A percentile compares a stretch with the other conserved stretches of the same genome.
Conservation (phyloP, 495 filamentous ascomycete species). For the Apiosordaria backusii region DNA sequence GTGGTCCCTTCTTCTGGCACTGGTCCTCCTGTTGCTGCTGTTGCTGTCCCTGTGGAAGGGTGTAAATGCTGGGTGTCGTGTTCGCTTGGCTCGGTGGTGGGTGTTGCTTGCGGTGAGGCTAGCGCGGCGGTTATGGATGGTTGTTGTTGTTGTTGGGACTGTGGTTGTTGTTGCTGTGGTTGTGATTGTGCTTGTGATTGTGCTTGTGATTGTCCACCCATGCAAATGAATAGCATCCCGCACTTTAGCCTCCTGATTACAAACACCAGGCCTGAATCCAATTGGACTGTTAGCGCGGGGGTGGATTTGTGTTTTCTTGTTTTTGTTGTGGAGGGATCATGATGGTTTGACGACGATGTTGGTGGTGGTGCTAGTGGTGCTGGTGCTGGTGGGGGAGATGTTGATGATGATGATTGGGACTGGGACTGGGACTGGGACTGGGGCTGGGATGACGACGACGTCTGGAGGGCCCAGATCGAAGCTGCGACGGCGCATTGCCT, state of each 20-base stretch:
- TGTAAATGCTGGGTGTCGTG: no score
- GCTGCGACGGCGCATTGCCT: constrained; percentile 49
- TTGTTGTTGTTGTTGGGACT: no score
- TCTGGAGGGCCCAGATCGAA: constrained; percentile 37
- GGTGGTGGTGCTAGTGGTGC: no score
- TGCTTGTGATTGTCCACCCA: constrained; percentile 35
- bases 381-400: constrained; percentile 17
- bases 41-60: neutral
- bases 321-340: no score
- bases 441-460: neutral
- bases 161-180: no score
- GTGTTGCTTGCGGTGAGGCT: no score
- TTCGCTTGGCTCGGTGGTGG: no score
- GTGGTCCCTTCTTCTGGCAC: constrained; percentile 8
- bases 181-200: neutral
- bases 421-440: neutral
- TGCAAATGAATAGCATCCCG: constrained; percentile 52
- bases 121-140: no score
- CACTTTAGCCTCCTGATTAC: constrained; percentile 46
- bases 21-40: neutral
- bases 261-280: constrained; percentile 42
- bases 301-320: neutral
- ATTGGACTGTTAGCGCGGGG: constrained; percentile 45
- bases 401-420: constrained; percentile 22
- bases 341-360: no score